Base-by-base conservation (phyloP, 768 basidiomycete genomes). In the Russula foetens region DNA sequence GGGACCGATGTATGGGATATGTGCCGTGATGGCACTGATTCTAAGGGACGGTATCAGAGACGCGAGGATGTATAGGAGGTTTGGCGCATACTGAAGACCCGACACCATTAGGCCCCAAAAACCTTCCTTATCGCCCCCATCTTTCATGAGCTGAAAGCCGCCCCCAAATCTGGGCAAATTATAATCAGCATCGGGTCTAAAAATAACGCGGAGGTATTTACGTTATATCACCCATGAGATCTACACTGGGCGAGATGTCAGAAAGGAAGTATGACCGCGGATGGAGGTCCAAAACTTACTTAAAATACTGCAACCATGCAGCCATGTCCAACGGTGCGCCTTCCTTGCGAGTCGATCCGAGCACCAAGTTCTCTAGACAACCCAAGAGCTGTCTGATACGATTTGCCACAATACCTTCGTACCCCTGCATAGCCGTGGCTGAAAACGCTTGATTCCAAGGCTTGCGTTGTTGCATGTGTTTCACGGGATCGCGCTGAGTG, bases 361-460 rank as follows among this genome's bases (percentile, higher is more conserved):
- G 53, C 35, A 45, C 56, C 7, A 64, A 51, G 8, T 51, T 38
- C 15, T 70, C 66, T 1, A 66, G 17, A 52, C 23, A 68, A 61
- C 65, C 21, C 77, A n/a, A n/a, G n/a, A n/a, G n/a, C n/a, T n/a
- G n/a, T n/a, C n/a, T n/a, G n/a, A n/a, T n/a, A n/a, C n/a, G 71
- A 56, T 67, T 73, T 7, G 68, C 67, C 15, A 79, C 66, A 21
- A 74, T 71, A 1, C 59, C 68, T 60, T 77, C 72, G 61, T 80
- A 81, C 15, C 72, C 75, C 63, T 77, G 77, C 19, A 80, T 58
- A 7, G 77, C 75, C 5, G 70, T 60, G 19, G 73, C 68, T 52
- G 69, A 75, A 63, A 81, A 75, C 0, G 70, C 79, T 43, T 74
- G 73, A 33, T 75, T 70, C 79, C 79, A 80, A 1, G 74, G 71